phyloP scores from a whole-genome alignment of 768 basidiomycete genomes.

The Tephrocybe sp. region DNA sequence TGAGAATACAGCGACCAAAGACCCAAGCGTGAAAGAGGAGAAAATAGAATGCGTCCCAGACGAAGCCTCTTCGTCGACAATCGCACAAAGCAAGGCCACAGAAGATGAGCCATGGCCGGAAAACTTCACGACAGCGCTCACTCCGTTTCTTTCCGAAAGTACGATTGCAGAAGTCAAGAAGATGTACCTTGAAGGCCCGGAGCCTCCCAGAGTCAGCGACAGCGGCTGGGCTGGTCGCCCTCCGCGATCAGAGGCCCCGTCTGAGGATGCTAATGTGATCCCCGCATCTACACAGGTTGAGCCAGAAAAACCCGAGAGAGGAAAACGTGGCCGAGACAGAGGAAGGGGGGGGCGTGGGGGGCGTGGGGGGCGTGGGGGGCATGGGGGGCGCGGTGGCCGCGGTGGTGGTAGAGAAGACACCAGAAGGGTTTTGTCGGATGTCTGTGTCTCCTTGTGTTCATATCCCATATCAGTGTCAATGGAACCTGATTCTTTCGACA shows the following conservation, averaged over 20 bases:
- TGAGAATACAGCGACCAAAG: conserved; percentile 9
- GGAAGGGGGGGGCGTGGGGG: conserved; percentile 45
- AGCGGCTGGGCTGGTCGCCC: conserved; percentile 67
- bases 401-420: conserved; percentile 56
- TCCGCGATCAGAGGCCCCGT: conserved; percentile 25
- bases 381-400: conserved; percentile 39
- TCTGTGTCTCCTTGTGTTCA: conserved; percentile 40
- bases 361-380: conserved; percentile 41
- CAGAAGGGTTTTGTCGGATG: conserved; percentile 80
- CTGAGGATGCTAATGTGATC: conserved; percentile 9
- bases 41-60: conserved; percentile 8
- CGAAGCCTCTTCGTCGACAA: conserved; percentile 9
- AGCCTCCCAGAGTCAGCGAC: conserved; percentile 73
- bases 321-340: conserved; percentile 41
- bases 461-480: conserved; percentile 9
- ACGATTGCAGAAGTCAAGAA: conserved; percentile 63
- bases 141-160: conserved; percentile 62
- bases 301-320: conserved; percentile 24
- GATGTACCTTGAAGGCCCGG: conserved; percentile 80
- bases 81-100: conserved; percentile 14
- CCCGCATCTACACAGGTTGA: conserved; percentile 23
- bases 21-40: conserved; percentile 10
- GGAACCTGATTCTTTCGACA: conserved; percentile 30
- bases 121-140: conserved; percentile 51
- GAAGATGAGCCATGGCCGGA: conserved; percentile 65